Evolutionary conservation across 352 stramenopile species (phyloP), one percentile per base, ranked within the genome.

Genomic region (Globisporangium okanoganense): DNA sequence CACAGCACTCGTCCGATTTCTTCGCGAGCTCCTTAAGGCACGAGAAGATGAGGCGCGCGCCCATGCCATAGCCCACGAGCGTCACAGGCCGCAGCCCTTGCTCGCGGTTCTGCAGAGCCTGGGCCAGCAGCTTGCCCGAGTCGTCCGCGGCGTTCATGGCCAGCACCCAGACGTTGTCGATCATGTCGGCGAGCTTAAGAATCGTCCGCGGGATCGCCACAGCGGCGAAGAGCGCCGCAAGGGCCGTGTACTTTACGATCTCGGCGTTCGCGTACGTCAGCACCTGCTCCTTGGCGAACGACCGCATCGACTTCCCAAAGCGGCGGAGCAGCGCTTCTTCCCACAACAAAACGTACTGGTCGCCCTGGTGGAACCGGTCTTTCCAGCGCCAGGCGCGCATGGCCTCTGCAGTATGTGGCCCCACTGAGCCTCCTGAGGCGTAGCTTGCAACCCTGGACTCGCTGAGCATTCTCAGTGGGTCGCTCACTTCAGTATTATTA

Each of bases 1-100:
- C 86, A 48, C 66, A 85, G 18, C 79, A 85, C 43, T 78, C 71
- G 18, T 87, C 73, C 0, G 67, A 66, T 24, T 64, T 73, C 59
- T 90, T 83, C 5, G 85, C 79, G 38, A 98, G 68, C 55, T 93
- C 76, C 61, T 96, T 94, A 24, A 98, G 65, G 47, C 90, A 97
- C 22, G 87, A 80, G 40, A 96, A 95, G 43, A 98, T 93, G 12
- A 98, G 44, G 7, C 92, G 70, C 4, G 88, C 92, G 33, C 92
- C 92, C 76, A 97, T 94, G 16, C 85, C 87, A 48, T 96, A 96
- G 0, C 90, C 92, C 27, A 98, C 62, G 20, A 98, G 72, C 0
- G 87, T 97, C 31, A 97, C 90, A 0, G 92, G 92, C 25, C 87
- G 84, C 7, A 95, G 57, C 9, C 82, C 82, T 49, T 93, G 84